phyloP scores from a whole-genome alignment of 495 filamentous ascomycete genomes.

The Achaetomiella virescens region DNA sequence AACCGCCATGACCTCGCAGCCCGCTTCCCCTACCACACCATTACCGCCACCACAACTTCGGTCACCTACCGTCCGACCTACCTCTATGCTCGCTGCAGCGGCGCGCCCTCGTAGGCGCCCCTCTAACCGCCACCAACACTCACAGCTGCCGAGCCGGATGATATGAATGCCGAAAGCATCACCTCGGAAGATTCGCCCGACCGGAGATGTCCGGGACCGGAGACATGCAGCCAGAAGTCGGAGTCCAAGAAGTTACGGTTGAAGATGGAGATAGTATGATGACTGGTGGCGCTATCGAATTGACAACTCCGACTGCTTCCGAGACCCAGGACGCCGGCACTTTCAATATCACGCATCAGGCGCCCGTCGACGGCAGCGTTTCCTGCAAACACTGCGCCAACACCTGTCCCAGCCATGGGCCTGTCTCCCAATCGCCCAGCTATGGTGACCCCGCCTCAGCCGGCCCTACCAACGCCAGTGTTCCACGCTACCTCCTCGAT shows the following conservation, averaged over 20 bases:
- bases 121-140: constrained; percentile 80
- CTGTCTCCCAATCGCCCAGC: constrained; percentile 72
- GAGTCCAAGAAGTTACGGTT: constrained; percentile 70
- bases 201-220: constrained; percentile 64
- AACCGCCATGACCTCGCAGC: constrained; percentile 66
- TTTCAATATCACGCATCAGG: constrained; percentile 94
- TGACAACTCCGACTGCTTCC: constrained; percentile 71
- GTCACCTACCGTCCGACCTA: constrained; percentile 47
- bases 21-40: constrained; percentile 89
- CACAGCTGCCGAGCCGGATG: constrained; percentile 82
- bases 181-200: constrained; percentile 59
- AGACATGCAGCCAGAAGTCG: constrained; percentile 71
- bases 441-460: constrained; percentile 64
- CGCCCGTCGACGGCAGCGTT: constrained; percentile 82
- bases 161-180: constrained; percentile 74
- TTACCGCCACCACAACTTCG: constrained; percentile 55
- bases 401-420: constrained; percentile 57
- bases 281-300: constrained; percentile 63
- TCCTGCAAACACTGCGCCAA: constrained; percentile 50
- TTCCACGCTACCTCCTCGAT: constrained; percentile 71
- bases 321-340: constrained; percentile 79
- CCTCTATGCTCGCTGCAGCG: constrained; percentile 42
- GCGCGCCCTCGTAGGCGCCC: constrained; percentile 54
- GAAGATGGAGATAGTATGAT: constrained; percentile 73
- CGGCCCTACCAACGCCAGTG: constrained; percentile 54